phyloP scores from a whole-genome alignment of 345 rosid species.

The Pistacia atlantica region DNA sequence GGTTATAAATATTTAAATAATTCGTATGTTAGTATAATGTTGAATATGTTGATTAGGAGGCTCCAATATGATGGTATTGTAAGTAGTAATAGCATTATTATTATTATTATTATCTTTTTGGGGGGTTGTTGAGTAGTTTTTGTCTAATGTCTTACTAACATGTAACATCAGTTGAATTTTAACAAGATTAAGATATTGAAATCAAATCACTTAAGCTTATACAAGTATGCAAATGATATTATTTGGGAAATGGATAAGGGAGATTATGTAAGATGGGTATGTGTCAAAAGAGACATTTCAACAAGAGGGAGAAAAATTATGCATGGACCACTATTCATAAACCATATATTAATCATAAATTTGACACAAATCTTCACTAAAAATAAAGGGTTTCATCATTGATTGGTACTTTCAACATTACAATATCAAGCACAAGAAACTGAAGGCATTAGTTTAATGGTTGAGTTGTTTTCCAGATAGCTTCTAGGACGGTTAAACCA shows the following conservation, averaged over 20 bases:
- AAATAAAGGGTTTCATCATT: not conserved
- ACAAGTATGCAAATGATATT: not conserved
- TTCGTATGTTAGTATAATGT: too few relatives aligned
- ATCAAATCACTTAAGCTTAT: not conserved
- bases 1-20: too few relatives aligned
- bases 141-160: slow-evolving; percentile 27
- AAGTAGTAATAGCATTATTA: not conserved
- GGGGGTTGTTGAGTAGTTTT: slow-evolving; percentile 19
- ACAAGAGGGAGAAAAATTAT: not conserved
- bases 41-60: too few relatives aligned
- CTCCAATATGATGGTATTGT: too few relatives aligned
- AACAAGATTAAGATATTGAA: slow-evolving; percentile 9
- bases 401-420: not conserved
- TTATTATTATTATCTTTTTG: not conserved
- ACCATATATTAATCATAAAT: not conserved
- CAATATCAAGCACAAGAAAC: slow-evolving; percentile 11
- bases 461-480: not conserved
- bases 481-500: not conserved
- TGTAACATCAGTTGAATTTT: slow-evolving; percentile 22
- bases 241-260: not conserved
- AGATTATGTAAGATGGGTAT: not conserved
- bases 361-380: not conserved
- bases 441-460: not conserved
- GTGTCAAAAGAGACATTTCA: slow-evolving; percentile 1
- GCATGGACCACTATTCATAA: not conserved